Evolutionary conservation across 108 stramenopile species (phyloP), one percentile per base, ranked within the genome.

Genomic region (Cyclotella kingstonii): DNA sequence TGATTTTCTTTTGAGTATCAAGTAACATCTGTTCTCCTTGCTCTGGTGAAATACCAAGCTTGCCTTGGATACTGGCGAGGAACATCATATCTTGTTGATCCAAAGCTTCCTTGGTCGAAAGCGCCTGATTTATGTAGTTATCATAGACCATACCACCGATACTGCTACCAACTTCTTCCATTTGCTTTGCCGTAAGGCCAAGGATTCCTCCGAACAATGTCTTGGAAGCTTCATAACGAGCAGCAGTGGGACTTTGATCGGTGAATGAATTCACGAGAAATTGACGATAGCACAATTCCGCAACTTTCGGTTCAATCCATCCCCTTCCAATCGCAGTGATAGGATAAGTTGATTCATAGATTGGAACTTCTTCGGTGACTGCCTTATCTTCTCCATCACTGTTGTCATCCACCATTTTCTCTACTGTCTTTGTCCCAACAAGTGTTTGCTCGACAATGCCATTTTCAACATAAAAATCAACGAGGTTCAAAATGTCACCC

Each of bases 11-110:
- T 54, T 94, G 93, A 4, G 90, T 73, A 36, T 77, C 56, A 26
- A 83, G 55, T 46, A 94, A 46, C 67, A 94, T 66, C 53, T 78
- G 73, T 54, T 91, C 93, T 23, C 84, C 73, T 38, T 86, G 61
- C 48, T 94, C 86, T 14, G 84, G 70, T 4, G 90, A 70, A 6
- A 95, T 69, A 28, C 84, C 83, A 38, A 95, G 80, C 80, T 89
- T 91, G 22, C 56, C 73, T 62, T 92, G 88, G 26, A 95, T 90
- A 54, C 89, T 90, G 11, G 87, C 87, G 17, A 95, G 78, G 80
- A 90, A 89, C 94, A 95, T 95, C 89, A 95, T 90, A 45, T 95
- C 94, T 68, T 95, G 94, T 69, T 95, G 90, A 58, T 95, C 94
- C 45, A 95, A 62, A 12, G 82, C 52, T 2, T 81, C 85, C 85